Conservation (phyloP, 345 rosid genomes). For the Sisymbrium irio region DNA sequence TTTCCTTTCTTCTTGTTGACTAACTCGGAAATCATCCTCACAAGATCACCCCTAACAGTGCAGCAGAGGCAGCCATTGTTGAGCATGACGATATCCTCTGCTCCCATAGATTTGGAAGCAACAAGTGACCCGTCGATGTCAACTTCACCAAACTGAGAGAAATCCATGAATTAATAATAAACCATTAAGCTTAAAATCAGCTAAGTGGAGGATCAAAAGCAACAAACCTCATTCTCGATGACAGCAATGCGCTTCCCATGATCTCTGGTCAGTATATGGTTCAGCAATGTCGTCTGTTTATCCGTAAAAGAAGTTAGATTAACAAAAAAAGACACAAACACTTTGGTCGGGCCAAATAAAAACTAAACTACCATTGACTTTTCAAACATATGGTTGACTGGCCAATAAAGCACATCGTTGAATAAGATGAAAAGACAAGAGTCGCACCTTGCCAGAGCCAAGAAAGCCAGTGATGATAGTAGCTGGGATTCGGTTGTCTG, state of each 20-base stretch:
- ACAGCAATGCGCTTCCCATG: conserved; percentile 97
- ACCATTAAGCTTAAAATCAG: background rate
- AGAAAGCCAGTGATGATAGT: conserved; percentile 91
- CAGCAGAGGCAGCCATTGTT: conserved; percentile 98
- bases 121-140: conserved; percentile 96
- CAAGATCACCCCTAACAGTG: conserved; percentile 97
- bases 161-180: background rate
- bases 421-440: background rate
- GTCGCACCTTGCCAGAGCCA: conserved; percentile 85
- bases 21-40: conserved; percentile 84
- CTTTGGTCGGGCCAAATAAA: too few relatives aligned
- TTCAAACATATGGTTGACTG: too few relatives aligned
- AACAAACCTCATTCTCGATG: conserved; percentile 85
- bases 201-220: background rate
- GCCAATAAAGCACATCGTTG: too few relatives aligned
- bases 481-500: conserved; percentile 87
- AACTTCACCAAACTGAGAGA: conserved; percentile 82
- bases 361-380: too few relatives aligned
- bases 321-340: background rate
- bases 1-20: conserved; percentile 77
- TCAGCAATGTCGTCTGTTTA: conserved; percentile 89
- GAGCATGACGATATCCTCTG: conserved; percentile 90
- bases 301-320: background rate
- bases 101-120: conserved; percentile 83
- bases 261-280: conserved; percentile 90